Evolutionary conservation across 2,329 filamentous ascomycete genomes (phyloP).

Genomic region (Thelonectria rubi): DNA sequence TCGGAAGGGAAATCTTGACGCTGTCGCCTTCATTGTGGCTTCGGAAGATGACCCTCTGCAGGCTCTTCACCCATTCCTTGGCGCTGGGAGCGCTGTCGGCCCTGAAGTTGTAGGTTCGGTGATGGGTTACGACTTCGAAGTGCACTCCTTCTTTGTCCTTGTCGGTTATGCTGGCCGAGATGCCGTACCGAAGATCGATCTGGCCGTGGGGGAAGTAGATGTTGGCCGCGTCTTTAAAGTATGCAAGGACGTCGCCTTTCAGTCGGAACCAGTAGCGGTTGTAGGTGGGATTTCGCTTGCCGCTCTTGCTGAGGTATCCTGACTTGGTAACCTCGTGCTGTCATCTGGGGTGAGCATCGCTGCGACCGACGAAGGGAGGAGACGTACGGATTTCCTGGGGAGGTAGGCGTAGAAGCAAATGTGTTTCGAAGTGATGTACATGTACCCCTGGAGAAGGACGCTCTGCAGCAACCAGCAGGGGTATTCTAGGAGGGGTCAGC

Average conservation of each 20-base stretch:
- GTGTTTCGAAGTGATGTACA: slow-evolving; percentile 93
- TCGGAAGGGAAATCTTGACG: slow-evolving; percentile 92
- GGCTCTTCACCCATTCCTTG: slow-evolving; percentile 93
- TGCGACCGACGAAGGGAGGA: neutral
- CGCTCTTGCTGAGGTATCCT: slow-evolving; percentile 87
- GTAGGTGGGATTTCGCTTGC: slow-evolving; percentile 87
- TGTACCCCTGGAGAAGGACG: slow-evolving; percentile 89
- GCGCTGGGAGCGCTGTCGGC: slow-evolving; percentile 89
- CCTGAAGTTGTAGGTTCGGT: slow-evolving; percentile 85
- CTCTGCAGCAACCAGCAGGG: slow-evolving; percentile 93
- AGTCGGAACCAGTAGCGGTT: slow-evolving; percentile 92
- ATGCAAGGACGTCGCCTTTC: slow-evolving; percentile 90
- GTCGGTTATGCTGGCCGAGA: slow-evolving; percentile 82
- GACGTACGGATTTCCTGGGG: slow-evolving; percentile 84
- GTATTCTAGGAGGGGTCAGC: slow-evolving; percentile 69
- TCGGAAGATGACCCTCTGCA: slow-evolving; percentile 94
- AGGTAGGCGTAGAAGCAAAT: slow-evolving; percentile 98
- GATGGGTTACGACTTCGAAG: slow-evolving; percentile 84
- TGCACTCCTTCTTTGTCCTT: slow-evolving; percentile 79
- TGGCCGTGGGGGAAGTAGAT: slow-evolving; percentile 92
- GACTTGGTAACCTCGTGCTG: slow-evolving; percentile 82
- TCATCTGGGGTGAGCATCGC: slow-evolving; percentile 27
- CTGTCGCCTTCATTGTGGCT: slow-evolving; percentile 97
- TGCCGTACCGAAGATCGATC: slow-evolving; percentile 90
- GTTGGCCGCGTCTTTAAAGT: slow-evolving; percentile 84